These are phyloP conservation scores for Beauveria rudraprayagi DNA, from an alignment of 2,329 filamentous ascomycete species.

Conservation along the genomic window DNA sequence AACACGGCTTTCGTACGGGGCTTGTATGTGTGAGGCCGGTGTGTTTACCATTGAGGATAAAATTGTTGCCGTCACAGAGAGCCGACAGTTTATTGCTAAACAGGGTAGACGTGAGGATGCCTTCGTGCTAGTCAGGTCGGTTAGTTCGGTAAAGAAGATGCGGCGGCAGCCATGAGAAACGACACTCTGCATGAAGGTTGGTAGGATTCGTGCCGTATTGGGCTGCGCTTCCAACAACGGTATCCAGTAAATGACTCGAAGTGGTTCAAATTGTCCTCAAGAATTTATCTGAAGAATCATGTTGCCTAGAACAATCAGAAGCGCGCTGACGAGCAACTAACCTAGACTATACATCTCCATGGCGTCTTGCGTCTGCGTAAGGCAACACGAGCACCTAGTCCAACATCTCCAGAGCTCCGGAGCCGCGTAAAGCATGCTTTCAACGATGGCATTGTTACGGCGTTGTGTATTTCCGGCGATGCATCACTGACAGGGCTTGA, in stretches of 20 bases:
- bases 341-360: not conserved
- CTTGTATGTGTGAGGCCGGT: conserved; percentile 43
- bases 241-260: conserved; percentile 51
- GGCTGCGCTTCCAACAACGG: conserved; percentile 62
- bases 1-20: conserved; percentile 52
- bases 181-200: conserved; percentile 56
- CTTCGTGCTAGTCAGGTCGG: conserved; percentile 33
- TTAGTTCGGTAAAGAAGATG: not conserved
- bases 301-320: conserved; percentile 13
- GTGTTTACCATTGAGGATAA: conserved; percentile 47
- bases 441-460: not conserved
- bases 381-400: too few relatives aligned
- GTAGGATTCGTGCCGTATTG: conserved; percentile 65
- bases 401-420: too few relatives aligned
- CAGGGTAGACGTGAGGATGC: conserved; percentile 47
- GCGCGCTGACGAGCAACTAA: not conserved
- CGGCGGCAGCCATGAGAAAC: conserved; percentile 17
- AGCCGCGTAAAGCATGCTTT: too few relatives aligned
- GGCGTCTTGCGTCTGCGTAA: not conserved
- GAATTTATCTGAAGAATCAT: conserved; percentile 17
- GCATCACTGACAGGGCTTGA: too few relatives aligned
- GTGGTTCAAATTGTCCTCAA: conserved; percentile 37
- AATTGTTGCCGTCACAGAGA: conserved; percentile 47
- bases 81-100: conserved; percentile 42
- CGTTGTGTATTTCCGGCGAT: not conserved